Evolutionary conservation across 2,329 filamentous ascomycete genomes (phyloP).

Genomic region (Colletotrichum horii): DNA sequence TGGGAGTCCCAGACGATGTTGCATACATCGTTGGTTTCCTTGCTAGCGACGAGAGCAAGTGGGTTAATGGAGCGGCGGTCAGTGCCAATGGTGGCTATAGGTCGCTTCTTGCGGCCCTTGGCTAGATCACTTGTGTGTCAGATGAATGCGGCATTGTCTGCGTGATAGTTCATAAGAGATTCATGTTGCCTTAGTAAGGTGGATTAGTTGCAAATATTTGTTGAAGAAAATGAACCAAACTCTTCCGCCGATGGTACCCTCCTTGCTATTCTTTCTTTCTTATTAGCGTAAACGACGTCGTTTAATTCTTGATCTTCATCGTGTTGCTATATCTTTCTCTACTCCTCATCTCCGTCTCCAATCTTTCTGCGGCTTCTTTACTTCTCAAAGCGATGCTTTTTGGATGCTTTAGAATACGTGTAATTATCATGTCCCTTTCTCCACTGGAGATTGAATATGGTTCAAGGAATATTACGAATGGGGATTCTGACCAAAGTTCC

Average conservation of each 20-base stretch:
- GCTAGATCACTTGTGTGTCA: neutral
- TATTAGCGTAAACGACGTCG: too few relatives aligned
- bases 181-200: fast-evolving
- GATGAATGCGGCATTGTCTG: neutral
- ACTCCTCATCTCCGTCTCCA: too few relatives aligned
- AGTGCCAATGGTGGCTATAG: constrained; percentile 1
- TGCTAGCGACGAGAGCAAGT: neutral
- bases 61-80: neutral
- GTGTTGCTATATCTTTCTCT: too few relatives aligned
- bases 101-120: neutral
- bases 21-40: constrained; percentile 4
- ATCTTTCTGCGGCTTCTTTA: too few relatives aligned
- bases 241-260: fast-evolving
- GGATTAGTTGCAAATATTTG: fast-evolving
- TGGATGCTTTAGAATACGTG: too few relatives aligned
- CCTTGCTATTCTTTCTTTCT: neutral
- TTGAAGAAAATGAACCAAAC: neutral
- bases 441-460: too few relatives aligned
- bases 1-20: neutral
- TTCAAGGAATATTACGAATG: too few relatives aligned
- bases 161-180: neutral
- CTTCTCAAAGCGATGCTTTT: too few relatives aligned
- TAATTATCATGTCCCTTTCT: too few relatives aligned
- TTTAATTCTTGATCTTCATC: too few relatives aligned
- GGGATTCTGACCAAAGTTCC: too few relatives aligned